Percentiles rank a stretch among this genome's conserved stretches.
These are phyloP conservation scores for Leishmania braziliensis DNA, from an alignment of 208 protist genomes.

Conservation along the genomic window DNA sequence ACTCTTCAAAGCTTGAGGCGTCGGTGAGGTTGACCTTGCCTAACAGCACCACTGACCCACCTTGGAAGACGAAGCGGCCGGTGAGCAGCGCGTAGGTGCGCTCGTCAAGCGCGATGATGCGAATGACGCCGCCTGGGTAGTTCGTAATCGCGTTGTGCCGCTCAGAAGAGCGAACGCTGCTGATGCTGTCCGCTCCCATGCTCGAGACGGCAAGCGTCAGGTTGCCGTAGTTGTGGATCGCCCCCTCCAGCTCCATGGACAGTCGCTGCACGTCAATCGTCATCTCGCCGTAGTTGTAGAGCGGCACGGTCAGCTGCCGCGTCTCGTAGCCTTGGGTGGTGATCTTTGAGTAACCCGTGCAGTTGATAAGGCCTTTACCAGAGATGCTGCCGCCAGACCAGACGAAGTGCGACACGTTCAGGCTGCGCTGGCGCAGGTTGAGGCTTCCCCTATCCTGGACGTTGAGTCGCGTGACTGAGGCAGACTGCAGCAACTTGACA, in stretches of 20 bases:
- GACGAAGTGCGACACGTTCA: conserved; percentile 80
- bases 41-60: conserved; percentile 52
- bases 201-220: conserved; percentile 64
- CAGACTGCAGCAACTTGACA: conserved; percentile 46
- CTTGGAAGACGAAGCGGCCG: conserved; percentile 50
- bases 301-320: conserved; percentile 51
- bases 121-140: conserved; percentile 48
- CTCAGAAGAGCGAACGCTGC: conserved; percentile 54
- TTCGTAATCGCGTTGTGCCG: conserved; percentile 65
- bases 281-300: conserved; percentile 83
- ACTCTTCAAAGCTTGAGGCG: conserved; percentile 31
- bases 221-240: conserved; percentile 82
- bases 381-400: conserved; percentile 81
- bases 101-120: conserved; percentile 61
- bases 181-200: conserved; percentile 62
- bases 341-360: conserved; percentile 55
- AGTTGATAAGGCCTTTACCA: conserved; percentile 72
- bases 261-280: conserved; percentile 80
- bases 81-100: conserved; percentile 54
- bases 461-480: conserved; percentile 60
- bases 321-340: conserved; percentile 74
- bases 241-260: conserved; percentile 54
- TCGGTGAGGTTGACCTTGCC: conserved; percentile 67
- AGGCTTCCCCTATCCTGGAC: conserved; percentile 68
- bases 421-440: conserved; percentile 52